Conservation (phyloP, 139 green algal genomes). For the Volvox africanus region DNA sequence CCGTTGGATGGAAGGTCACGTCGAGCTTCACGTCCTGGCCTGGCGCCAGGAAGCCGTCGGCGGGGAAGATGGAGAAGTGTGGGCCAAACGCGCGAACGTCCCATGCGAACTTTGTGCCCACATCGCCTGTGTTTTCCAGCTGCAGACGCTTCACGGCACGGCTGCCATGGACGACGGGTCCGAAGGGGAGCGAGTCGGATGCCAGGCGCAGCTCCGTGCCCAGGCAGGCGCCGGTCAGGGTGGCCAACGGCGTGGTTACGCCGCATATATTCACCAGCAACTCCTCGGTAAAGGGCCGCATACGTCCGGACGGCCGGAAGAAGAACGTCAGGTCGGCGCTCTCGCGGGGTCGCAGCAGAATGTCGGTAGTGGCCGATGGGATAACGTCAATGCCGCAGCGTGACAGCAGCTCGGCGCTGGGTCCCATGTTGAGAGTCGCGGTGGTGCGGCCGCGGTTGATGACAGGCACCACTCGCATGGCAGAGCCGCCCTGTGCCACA, state of each 20-base stretch:
- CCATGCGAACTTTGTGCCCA: slow-evolving; percentile 78
- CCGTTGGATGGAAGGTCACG: slow-evolving; percentile 82
- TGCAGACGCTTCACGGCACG: slow-evolving; percentile 73
- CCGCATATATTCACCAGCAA: slow-evolving; percentile 67
- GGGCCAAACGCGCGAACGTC: slow-evolving; percentile 60
- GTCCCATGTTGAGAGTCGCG: slow-evolving; percentile 58
- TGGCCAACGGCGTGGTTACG: slow-evolving; percentile 64
- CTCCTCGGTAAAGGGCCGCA: slow-evolving; percentile 72
- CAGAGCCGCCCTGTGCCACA: slow-evolving; percentile 44
- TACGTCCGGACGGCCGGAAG: slow-evolving; percentile 63
- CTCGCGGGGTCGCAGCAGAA: slow-evolving; percentile 69
- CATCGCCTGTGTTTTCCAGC: slow-evolving; percentile 85
- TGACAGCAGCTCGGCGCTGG: slow-evolving; percentile 41
- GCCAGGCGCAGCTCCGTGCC: slow-evolving; percentile 81
- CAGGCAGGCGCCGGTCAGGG: slow-evolving; percentile 75
- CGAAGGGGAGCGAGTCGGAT: slow-evolving; percentile 80
- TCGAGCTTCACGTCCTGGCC: slow-evolving; percentile 85
- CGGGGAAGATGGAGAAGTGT: slow-evolving; percentile 79
- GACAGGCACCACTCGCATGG: slow-evolving; percentile 61
- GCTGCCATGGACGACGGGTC: slow-evolving; percentile 75
- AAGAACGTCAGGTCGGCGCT: slow-evolving; percentile 72
- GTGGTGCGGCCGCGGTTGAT: slow-evolving; percentile 72
- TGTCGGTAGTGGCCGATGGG: slow-evolving; percentile 43
- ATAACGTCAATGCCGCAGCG: slow-evolving; percentile 61
- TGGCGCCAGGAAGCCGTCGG: slow-evolving; percentile 75